These are phyloP conservation scores for Neurospora tetraspora DNA, from an alignment of 495 filamentous ascomycete genomes.

Conservation along the genomic window DNA sequence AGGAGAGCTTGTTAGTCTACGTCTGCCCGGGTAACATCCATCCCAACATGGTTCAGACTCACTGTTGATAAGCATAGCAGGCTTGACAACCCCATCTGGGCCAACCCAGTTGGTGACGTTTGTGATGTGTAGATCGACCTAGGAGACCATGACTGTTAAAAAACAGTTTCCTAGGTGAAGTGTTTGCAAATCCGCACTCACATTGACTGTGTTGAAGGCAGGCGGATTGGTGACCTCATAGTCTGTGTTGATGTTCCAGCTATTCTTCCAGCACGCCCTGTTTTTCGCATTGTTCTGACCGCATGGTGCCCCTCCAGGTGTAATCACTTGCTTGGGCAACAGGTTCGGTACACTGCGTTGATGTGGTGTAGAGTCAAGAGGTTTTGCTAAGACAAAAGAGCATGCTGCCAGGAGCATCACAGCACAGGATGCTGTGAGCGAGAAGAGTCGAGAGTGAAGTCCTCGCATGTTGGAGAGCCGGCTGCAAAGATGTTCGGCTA, in stretches of 20 bases:
- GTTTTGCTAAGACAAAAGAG: neutral
- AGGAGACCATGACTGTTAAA: constrained; percentile 10
- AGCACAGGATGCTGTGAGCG: constrained; percentile 4
- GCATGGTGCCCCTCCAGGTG: constrained; percentile 17
- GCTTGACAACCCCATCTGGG: constrained; percentile 35
- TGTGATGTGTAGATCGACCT: constrained; percentile 22
- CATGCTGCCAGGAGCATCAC: neutral
- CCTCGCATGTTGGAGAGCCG: neutral
- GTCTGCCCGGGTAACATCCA: neutral
- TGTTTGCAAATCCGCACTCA: constrained; percentile 19
- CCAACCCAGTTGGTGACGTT: constrained; percentile 27
- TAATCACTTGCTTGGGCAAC: constrained; percentile 16
- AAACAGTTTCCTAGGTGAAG: neutral
- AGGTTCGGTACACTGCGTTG: constrained; percentile 2
- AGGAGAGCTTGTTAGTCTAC: neutral
- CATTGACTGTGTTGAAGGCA: constrained; percentile 15
- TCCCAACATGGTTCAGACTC: neutral
- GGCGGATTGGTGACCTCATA: constrained; percentile 20
- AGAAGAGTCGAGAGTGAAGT: neutral
- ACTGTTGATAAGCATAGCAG: constrained; percentile 36
- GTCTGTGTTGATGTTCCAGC: constrained; percentile 25
- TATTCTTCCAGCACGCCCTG: constrained; percentile 23
- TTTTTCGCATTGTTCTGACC: constrained; percentile 25
- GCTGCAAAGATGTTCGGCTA: neutral
- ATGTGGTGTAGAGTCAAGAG: neutral